These are phyloP conservation scores for Samsoniella hepiali DNA, from an alignment of 2,329 filamentous ascomycete species.

Conservation along the genomic window DNA sequence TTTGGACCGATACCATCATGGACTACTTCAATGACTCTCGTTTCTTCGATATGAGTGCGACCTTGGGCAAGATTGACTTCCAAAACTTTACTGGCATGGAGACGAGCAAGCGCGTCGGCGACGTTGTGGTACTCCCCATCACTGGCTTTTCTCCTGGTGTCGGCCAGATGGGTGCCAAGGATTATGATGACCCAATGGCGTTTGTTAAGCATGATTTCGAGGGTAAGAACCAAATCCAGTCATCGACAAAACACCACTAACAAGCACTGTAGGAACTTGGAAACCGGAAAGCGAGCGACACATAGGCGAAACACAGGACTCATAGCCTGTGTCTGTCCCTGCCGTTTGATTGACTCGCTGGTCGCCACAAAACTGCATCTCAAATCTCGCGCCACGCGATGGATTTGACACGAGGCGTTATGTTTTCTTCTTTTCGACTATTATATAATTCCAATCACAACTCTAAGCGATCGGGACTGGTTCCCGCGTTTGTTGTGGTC, in stretches of 20 bases:
- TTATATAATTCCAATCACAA: conserved; percentile 13
- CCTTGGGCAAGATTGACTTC: conserved; percentile 74
- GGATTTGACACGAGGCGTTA: conserved; percentile 15
- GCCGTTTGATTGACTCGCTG: not conserved
- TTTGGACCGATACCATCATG: conserved; percentile 94
- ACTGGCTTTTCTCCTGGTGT: conserved; percentile 97
- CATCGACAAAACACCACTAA: not conserved
- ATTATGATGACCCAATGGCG: conserved; percentile 88
- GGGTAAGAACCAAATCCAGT: conserved; percentile 52
- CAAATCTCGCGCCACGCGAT: conserved; percentile 7
- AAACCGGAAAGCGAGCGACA: conserved; percentile 70
- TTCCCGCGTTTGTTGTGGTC: not conserved
- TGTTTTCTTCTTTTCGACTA: conserved; percentile 13
- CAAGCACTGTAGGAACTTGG: conserved; percentile 60
- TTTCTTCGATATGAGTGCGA: conserved; percentile 77
- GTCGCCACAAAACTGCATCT: conserved; percentile 13
- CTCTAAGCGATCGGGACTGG: conserved; percentile 3
- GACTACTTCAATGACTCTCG: conserved; percentile 88
- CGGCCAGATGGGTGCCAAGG: conserved; percentile 85
- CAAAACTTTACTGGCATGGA: conserved; percentile 87
- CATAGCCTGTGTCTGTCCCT: not conserved
- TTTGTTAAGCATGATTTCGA: conserved; percentile 98
- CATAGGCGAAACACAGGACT: conserved; percentile 51
- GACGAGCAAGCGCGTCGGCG: conserved; percentile 79
- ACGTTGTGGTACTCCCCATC: conserved; percentile 90